A percentile compares a stretch with the other conserved stretches of the same genome.
These are phyloP conservation scores for Globisporangium orthogonon DNA, from an alignment of 352 stramenopile genomes.

Conservation along the genomic window DNA sequence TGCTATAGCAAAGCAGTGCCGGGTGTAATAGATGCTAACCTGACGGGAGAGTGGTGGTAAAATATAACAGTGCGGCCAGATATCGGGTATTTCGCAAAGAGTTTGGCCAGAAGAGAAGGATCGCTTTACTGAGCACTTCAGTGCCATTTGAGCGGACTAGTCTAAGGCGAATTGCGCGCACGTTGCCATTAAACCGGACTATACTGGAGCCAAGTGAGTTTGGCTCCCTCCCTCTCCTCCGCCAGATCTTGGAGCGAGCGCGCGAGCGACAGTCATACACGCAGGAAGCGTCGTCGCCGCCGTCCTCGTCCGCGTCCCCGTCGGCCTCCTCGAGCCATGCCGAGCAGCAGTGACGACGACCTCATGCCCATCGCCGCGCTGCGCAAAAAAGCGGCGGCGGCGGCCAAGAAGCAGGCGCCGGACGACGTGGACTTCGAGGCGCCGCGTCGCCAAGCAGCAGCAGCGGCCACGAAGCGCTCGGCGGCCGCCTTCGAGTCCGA, in stretches of 20 bases:
- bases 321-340: slow-evolving; percentile 9
- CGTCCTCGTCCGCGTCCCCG: background rate
- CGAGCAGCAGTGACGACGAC: slow-evolving; percentile 76
- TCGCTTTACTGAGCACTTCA: too few relatives aligned
- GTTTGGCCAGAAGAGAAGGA: too few relatives aligned
- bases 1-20: too few relatives aligned
- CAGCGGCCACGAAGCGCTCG: slow-evolving; percentile 10
- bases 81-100: too few relatives aligned
- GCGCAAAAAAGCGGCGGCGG: slow-evolving; percentile 32
- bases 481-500: slow-evolving; percentile 29
- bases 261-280: background rate
- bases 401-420: slow-evolving; percentile 19
- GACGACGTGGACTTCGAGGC: slow-evolving; percentile 12
- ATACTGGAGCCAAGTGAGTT: background rate
- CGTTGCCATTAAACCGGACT: background rate
- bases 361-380: slow-evolving; percentile 64
- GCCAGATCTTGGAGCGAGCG: background rate
- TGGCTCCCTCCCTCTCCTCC: background rate
- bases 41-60: too few relatives aligned
- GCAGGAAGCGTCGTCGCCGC: background rate
- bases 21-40: too few relatives aligned
- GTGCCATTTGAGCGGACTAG: background rate
- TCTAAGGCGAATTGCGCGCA: background rate
- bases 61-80: too few relatives aligned
- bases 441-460: slow-evolving; percentile 9